Evolutionary conservation across 768 basidiomycete genomes (phyloP).

Genomic region (Amanita brunnescens): DNA sequence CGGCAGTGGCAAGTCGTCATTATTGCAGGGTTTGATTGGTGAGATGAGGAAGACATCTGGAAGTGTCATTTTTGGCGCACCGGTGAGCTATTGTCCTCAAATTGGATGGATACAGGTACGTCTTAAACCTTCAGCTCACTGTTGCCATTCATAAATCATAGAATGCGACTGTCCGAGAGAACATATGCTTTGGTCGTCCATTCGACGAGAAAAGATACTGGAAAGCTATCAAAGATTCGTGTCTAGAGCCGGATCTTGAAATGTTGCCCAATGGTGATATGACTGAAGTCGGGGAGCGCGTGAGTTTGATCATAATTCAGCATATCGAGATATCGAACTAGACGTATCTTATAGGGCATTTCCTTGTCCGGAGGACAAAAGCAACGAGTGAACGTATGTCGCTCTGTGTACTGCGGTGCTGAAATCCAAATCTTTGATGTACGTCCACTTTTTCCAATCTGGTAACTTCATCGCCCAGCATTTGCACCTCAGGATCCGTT

Average conservation of each 20-base stretch:
- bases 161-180: conserved; percentile 83
- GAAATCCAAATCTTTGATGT: conserved; percentile 84
- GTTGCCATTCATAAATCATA: conserved; percentile 15
- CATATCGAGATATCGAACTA: not conserved
- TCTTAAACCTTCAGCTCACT: not conserved
- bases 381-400: conserved; percentile 78
- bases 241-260: conserved; percentile 71
- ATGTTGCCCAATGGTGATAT: conserved; percentile 70
- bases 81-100: conserved; percentile 78
- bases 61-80: conserved; percentile 62
- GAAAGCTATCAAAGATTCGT: conserved; percentile 70
- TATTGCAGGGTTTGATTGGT: conserved; percentile 68
- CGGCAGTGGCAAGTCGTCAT: conserved; percentile 60
- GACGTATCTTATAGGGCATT: conserved; percentile 47
- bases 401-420: conserved; percentile 78
- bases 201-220: conserved; percentile 79
- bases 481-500: conserved; percentile 53
- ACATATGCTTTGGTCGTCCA: conserved; percentile 79
- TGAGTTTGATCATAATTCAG: not conserved
- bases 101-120: conserved; percentile 82
- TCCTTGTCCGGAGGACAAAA: conserved; percentile 77
- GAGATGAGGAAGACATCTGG: conserved; percentile 76
- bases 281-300: conserved; percentile 79
- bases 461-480: not conserved
- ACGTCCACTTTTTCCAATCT: conserved; percentile 10